Percentiles rank a stretch among this genome's conserved stretches.
Conservation (phyloP, 768 basidiomycete genomes). For the Neoboletus brunneissimus region DNA sequence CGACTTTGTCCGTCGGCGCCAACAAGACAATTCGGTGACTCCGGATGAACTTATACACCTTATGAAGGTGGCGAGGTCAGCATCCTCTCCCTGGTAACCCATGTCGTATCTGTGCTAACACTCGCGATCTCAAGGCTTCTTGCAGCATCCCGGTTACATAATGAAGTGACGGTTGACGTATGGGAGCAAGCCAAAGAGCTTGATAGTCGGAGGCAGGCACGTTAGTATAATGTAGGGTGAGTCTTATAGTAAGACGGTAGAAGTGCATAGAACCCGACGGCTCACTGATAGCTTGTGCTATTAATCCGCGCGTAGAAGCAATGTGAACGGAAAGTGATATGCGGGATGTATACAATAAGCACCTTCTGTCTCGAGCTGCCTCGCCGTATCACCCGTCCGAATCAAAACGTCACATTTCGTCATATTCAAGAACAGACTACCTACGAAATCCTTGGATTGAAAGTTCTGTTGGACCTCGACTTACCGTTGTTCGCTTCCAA, state of each 20-base stretch:
- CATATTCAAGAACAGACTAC: conserved; percentile 14
- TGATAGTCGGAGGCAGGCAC: conserved; percentile 43
- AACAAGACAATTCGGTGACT: conserved; percentile 38
- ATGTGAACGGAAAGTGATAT: not conserved
- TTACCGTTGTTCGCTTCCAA: not conserved
- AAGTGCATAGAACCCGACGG: not conserved
- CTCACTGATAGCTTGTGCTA: not conserved
- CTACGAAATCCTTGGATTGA: not conserved
- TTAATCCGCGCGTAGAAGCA: not conserved
- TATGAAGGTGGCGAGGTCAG: conserved; percentile 70
- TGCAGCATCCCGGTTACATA: conserved; percentile 57
- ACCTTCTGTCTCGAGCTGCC: not conserved
- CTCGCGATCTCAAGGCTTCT: conserved; percentile 45
- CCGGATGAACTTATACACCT: conserved; percentile 64
- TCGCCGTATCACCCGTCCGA: conserved; percentile 1
- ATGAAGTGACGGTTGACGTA: conserved; percentile 50
- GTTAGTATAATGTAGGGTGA: conserved; percentile 13
- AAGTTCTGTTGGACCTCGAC: not conserved
- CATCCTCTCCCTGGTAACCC: not conserved
- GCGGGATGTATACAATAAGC: conserved; percentile 1
- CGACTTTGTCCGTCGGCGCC: conserved; percentile 58
- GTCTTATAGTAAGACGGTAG: not conserved
- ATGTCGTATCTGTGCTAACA: conserved; percentile 1
- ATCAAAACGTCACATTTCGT: conserved; percentile 3
- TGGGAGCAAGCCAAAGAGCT: conserved; percentile 69